Evolutionary conservation across 2,329 filamentous ascomycete genomes (phyloP).

Genomic region (Paracorniculantispora psalliotae): DNA sequence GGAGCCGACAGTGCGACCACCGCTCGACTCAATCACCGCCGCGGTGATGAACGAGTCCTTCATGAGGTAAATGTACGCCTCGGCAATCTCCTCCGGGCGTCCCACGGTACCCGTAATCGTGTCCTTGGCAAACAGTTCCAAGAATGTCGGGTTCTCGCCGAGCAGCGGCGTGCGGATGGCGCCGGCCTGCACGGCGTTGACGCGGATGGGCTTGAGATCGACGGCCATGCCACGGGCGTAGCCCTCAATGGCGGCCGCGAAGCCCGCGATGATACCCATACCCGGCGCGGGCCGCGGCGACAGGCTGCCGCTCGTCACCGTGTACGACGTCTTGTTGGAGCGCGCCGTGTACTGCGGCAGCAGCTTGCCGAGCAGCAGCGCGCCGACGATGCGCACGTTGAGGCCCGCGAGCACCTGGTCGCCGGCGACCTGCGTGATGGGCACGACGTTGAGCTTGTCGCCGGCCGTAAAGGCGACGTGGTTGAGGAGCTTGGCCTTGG

Average conservation of each 20-base stretch:
- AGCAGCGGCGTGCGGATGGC: conserved; percentile 42
- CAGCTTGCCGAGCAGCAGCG: conserved; percentile 49
- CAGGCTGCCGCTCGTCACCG: conserved; percentile 50
- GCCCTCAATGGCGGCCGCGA: conserved; percentile 46
- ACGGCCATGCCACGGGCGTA: conserved; percentile 54
- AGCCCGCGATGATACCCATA: conserved; percentile 45
- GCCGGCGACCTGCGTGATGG: conserved; percentile 37
- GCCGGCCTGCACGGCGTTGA: conserved; percentile 58
- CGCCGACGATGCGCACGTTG: conserved; percentile 46
- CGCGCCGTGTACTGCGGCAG: conserved; percentile 38
- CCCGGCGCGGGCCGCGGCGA: conserved; percentile 45
- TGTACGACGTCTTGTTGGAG: conserved; percentile 43
- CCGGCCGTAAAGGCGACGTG: conserved; percentile 56
- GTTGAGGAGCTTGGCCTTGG: conserved; percentile 42
- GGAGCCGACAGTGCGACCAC: conserved; percentile 22
- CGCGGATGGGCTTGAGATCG: conserved; percentile 58
- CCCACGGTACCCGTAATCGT: conserved; percentile 22
- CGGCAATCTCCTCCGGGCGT: conserved; percentile 35
- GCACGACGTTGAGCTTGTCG: conserved; percentile 29
- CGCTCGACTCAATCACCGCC: conserved; percentile 22
- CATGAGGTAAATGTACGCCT: conserved; percentile 40
- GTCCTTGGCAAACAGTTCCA: conserved; percentile 16
- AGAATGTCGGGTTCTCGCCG: conserved; percentile 12
- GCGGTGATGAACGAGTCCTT: conserved; percentile 36
- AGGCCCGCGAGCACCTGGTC: conserved; percentile 35